Base-by-base conservation (phyloP, 2,329 filamentous ascomycete species). In the Alternaria ventricosa region DNA sequence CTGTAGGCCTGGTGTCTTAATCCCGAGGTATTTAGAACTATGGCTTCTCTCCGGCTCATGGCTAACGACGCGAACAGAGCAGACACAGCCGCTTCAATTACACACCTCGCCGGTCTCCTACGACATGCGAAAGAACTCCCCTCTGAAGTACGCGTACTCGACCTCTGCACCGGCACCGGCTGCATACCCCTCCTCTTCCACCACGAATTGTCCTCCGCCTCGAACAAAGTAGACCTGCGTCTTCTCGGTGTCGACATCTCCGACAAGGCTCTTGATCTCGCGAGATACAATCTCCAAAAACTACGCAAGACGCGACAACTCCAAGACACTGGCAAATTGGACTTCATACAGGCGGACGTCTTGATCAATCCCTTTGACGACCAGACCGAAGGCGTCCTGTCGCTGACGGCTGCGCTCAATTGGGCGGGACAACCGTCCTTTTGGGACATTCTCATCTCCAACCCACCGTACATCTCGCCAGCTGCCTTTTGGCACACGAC, bases 131-230 rank as follows among this genome's bases (percentile, higher is more conserved):
- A 59, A 25, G 63, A 55, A 2, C 64, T 79, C 3, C 71, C 73
- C 12, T 18, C 60, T 25, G 70, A 70, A 15, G 71, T 96, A 12
- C 86, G 85, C 12, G 83, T 98, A 44, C 79, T 97, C 9, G 96
- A 99, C 78, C 84, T 97, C 28, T 98, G 96, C 79, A 94, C 93
- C 0, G 96, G 96, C 10, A 93, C 92, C 6, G 96, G 96, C 5
- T 97, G 95, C 80, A 97, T 98, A 66, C 87, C 93, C 0, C 86
- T 98, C 9, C 86, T 93, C 4, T 84, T 97, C 7, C 88, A 91
- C 65, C 84, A 89, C 36, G 84, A 90, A 10, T 85, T 93, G 61
- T 75, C 72, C 30, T 70, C 76, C 4, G 72, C 78, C 10, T 67
- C 64, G 27, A 54, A 59, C 12, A 67, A 75, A 13, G 25, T 73